Conservation (phyloP, 805 yeast species). For the Candida tammaniensis region DNA sequence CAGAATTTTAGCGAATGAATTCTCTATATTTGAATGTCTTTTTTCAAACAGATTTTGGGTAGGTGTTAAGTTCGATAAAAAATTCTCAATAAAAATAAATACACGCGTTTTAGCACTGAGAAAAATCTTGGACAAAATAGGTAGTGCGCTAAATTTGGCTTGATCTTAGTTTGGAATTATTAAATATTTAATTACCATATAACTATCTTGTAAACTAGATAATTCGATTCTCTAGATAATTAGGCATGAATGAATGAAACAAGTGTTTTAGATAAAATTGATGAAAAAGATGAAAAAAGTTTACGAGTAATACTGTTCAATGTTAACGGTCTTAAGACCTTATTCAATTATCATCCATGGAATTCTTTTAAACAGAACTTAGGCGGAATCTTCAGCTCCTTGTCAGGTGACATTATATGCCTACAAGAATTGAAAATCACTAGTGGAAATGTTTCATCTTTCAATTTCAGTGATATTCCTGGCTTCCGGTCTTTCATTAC, state of each 20-base stretch:
- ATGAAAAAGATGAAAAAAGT: background rate
- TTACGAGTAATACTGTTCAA: slow-evolving; percentile 70
- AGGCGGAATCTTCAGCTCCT: slow-evolving; percentile 44
- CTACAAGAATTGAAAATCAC: slow-evolving; percentile 80
- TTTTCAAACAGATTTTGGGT: no score
- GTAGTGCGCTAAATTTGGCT: no score
- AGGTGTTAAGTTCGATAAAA: no score
- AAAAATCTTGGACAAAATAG: no score
- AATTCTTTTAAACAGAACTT: slow-evolving; percentile 41
- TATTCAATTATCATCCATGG: slow-evolving; percentile 86
- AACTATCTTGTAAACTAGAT: no score
- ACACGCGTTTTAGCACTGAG: no score
- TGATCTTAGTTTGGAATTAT: no score
- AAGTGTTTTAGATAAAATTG: slow-evolving; percentile 1
- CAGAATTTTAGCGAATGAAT: no score
- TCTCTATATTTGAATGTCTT: no score
- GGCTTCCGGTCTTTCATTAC: slow-evolving; percentile 67
- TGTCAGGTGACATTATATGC: slow-evolving; percentile 75
- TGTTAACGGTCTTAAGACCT: slow-evolving; percentile 78
- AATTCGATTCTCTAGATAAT: background rate
- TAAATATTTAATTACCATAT: no score
- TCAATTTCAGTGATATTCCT: slow-evolving; percentile 44
- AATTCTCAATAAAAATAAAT: no score
- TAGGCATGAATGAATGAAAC: background rate
- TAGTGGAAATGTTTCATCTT: slow-evolving; percentile 18